Evolutionary conservation across 345 rosid species (phyloP).

Genomic region (Populus euphratica): DNA sequence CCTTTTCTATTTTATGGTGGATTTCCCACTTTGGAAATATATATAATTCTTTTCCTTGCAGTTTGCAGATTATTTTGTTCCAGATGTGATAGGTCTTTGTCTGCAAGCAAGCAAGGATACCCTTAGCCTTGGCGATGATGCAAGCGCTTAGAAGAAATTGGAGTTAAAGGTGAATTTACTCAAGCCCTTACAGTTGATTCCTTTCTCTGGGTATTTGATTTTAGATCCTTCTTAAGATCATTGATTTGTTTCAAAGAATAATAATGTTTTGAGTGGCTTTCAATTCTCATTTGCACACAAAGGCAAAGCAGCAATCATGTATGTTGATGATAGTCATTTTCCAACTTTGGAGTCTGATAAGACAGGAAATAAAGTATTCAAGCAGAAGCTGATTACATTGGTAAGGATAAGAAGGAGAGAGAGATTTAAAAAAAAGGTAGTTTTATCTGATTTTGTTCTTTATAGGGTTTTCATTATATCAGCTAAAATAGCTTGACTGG

Average conservation of each 20-base stretch:
- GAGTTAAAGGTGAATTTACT: background rate
- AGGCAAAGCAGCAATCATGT: background rate
- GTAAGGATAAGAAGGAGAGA: background rate
- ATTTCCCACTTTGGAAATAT: background rate
- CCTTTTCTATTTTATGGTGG: background rate
- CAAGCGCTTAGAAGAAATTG: background rate
- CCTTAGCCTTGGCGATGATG: background rate
- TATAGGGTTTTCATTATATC: constrained; percentile 20
- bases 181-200: background rate
- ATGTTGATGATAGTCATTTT: background rate
- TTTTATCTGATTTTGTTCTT: constrained; percentile 1
- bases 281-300: background rate
- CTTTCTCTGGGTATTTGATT: background rate
- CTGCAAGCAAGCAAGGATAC: background rate
- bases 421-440: background rate
- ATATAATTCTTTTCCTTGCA: background rate
- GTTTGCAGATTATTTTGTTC: background rate
- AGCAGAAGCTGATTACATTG: background rate
- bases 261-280: constrained; percentile 9
- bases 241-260: constrained; percentile 4
- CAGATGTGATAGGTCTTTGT: no score
- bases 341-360: background rate
- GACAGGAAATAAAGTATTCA: background rate
- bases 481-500: constrained; percentile 7
- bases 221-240: constrained; percentile 23